A percentile compares a stretch with the other conserved stretches of the same genome.
These are phyloP conservation scores for Saturnispora ahearnii DNA, from an alignment of 805 yeast species.

Conservation along the genomic window DNA sequence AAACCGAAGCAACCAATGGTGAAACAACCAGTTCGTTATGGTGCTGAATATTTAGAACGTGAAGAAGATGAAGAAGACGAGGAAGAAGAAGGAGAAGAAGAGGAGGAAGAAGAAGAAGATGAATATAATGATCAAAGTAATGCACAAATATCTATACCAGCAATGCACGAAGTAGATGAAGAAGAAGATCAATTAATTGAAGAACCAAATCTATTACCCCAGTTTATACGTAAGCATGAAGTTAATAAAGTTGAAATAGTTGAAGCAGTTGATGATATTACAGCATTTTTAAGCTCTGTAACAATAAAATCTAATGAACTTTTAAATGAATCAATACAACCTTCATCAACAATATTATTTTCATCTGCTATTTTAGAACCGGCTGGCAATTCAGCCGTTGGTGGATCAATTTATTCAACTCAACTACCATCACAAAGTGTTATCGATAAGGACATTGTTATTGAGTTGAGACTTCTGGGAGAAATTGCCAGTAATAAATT, in stretches of 20 bases:
- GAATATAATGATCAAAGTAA: background rate
- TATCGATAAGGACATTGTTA: constrained; percentile 33
- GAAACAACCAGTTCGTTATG: background rate
- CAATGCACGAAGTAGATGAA: background rate
- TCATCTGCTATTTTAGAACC: constrained; percentile 29
- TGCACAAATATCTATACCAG: background rate
- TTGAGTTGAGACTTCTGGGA: constrained; percentile 37
- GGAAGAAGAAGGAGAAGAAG: constrained; percentile 8
- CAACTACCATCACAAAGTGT: constrained; percentile 38
- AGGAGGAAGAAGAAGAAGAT: constrained; percentile 9
- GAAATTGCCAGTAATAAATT: constrained; percentile 31
- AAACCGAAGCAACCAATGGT: background rate
- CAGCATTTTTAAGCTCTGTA: constrained; percentile 24
- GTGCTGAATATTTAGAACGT: constrained; percentile 4
- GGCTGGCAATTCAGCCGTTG: constrained; percentile 22
- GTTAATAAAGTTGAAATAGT: constrained; percentile 15
- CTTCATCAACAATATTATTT: constrained; percentile 6
- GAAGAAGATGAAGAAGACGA: constrained; percentile 6
- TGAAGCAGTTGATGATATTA: constrained; percentile 21
- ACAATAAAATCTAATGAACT: constrained; percentile 3
- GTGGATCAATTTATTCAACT: constrained; percentile 33
- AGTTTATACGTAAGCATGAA: constrained; percentile 18
- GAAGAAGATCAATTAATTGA: constrained; percentile 1
- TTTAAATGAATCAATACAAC: background rate
- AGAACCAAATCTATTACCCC: constrained; percentile 16